These are phyloP conservation scores for Ottelia alismoides DNA, from an alignment of 106 monocot species.

Conservation along the genomic window DNA sequence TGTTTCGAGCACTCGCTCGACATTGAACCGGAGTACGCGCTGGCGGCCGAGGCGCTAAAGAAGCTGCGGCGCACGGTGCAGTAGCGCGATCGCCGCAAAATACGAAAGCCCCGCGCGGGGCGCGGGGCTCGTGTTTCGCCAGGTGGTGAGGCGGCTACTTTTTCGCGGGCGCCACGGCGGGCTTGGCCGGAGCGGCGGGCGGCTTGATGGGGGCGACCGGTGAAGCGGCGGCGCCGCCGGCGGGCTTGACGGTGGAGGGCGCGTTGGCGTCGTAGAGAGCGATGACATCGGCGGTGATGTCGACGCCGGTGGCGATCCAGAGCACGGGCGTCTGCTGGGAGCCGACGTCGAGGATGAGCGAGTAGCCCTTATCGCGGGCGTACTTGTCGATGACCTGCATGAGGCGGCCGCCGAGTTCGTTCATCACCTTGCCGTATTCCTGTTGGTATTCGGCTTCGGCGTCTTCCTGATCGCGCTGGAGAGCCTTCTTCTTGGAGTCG, in stretches of 20 bases:
- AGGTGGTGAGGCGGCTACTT: no score
- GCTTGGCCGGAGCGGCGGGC: not conserved
- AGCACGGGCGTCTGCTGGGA: not conserved
- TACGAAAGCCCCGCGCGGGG: no score
- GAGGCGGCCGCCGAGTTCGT: not conserved
- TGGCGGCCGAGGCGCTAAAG: no score
- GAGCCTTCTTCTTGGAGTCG: no score
- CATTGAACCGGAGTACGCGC: no score
- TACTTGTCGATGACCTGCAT: not conserved
- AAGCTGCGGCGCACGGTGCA: no score
- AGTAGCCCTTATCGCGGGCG: not conserved
- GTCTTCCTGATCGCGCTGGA: no score
- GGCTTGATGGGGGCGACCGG: not conserved
- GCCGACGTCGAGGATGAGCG: not conserved
- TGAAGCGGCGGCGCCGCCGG: not conserved
- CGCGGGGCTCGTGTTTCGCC: no score
- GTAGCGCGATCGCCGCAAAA: not conserved
- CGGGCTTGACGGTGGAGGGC: not conserved
- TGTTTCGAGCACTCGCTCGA: no score
- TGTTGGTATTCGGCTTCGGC: no score
- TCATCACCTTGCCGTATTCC: no score
- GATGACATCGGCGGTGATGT: not conserved
- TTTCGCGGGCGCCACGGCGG: no score
- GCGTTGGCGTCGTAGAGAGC: not conserved
- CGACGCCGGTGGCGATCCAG: not conserved